Conservation (phyloP, 768 basidiomycete genomes). For the Phaeolepiota aurea region DNA sequence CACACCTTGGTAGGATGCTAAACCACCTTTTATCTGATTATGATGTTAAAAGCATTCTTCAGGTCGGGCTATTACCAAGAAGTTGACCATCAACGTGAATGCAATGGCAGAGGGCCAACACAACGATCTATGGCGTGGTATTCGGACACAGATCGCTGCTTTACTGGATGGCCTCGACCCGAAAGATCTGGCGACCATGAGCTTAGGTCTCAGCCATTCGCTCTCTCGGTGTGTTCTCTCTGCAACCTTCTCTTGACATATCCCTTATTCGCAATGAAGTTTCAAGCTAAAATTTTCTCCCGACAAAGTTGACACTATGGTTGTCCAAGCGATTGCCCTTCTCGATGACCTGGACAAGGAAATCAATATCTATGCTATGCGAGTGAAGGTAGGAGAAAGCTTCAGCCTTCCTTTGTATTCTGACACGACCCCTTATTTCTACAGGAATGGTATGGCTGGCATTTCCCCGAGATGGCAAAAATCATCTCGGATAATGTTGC, state of each 20-base stretch:
- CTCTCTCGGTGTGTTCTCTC: conserved; percentile 64
- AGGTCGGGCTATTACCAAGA: conserved; percentile 89
- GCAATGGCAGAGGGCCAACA: conserved; percentile 41
- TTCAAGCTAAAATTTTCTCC: conserved; percentile 99
- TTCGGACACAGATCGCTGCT: conserved; percentile 78
- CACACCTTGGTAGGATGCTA: conserved; percentile 69
- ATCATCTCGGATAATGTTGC: conserved; percentile 96
- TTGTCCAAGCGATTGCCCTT: conserved; percentile 96
- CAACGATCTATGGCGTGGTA: conserved; percentile 89
- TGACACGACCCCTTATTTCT: background rate
- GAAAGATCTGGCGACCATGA: conserved; percentile 95
- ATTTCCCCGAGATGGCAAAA: conserved; percentile 99
- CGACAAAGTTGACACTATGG: conserved; percentile 99
- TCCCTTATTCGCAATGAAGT: conserved; percentile 27
- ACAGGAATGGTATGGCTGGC: conserved; percentile 99
- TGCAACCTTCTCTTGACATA: background rate
- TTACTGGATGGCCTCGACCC: conserved; percentile 89
- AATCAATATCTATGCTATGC: conserved; percentile 98
- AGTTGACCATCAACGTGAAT: conserved; percentile 84
- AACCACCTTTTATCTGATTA: conserved; percentile 1
- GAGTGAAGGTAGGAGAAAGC: conserved; percentile 76
- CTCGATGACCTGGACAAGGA: conserved; percentile 99
- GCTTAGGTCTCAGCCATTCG: conserved; percentile 93
- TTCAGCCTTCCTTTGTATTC: conserved; percentile 1
- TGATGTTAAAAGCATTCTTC: conserved; percentile 4